A percentile compares a stretch with the other conserved stretches of the same genome.
These are phyloP conservation scores for Chrysanthemum lavandulifolium DNA, from an alignment of 129 eudicot species.

Conservation along the genomic window DNA sequence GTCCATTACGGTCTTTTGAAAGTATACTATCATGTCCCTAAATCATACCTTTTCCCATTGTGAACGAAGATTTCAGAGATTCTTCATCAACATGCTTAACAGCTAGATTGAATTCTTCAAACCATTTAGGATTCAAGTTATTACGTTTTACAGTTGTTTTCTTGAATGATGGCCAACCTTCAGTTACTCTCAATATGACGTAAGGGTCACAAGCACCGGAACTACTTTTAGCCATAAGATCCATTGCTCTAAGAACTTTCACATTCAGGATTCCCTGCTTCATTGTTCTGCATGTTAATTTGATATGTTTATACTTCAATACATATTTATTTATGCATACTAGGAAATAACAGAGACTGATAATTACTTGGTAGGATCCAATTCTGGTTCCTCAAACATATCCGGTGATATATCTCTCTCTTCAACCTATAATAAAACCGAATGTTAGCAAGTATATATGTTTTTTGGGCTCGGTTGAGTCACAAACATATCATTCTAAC, in stretches of 20 bases:
- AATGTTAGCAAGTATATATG: too few species aligned
- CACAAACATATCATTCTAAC: too few species aligned
- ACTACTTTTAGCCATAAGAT: background rate
- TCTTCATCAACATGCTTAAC: background rate
- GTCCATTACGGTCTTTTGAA: background rate
- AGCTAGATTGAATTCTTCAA: background rate
- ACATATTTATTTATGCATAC: background rate
- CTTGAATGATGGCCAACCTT: too few species aligned
- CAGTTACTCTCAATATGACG: background rate
- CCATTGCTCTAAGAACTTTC: background rate
- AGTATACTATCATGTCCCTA: background rate
- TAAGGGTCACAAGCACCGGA: background rate
- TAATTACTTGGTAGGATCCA: background rate
- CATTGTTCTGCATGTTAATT: background rate
- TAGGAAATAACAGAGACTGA: background rate
- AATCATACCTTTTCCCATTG: background rate
- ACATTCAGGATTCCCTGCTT: background rate
- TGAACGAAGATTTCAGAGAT: background rate
- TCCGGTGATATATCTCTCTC: background rate
- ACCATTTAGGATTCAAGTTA: background rate
- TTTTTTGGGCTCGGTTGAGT: too few species aligned
- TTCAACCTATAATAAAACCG: background rate
- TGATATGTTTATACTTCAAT: background rate
- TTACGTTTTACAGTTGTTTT: background rate
- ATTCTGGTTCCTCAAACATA: background rate